Base-by-base conservation (phyloP, 257 asterid species). In the Petunia axillaris region DNA sequence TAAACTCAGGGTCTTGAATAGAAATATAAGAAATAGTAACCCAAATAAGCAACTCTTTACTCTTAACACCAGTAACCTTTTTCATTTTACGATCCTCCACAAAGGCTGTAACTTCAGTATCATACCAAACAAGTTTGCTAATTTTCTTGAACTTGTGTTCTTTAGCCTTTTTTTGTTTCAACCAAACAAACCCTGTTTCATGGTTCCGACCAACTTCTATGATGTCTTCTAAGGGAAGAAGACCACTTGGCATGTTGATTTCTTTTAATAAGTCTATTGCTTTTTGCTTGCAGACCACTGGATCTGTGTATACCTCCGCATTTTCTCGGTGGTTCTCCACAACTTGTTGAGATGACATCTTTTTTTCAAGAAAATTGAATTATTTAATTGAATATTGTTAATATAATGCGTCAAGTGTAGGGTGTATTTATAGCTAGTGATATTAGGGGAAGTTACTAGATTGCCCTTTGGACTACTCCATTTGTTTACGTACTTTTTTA, bases 21-120 rank as follows among this genome's bases (percentile, higher is more conserved):
- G 87, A 87, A 36, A 91, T 92, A 77, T 91, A 89, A 13, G 86
- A 78, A 55, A 92, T 68, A 0, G 93, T 85, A 74, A 93, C 41
- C 97, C 98, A 93, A 78, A 93, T 66, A 79, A 92, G 89, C 58
- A 93, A 41, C 87, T 92, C 98, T 92, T 91, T 93, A 83, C 93
- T 87, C 87, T 91, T 90, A n/a, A 93, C 96, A 4, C 98, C 98
- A 0, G 90, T 92, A 53, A 93, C 79, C 67, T 83, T 86, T 83
- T 85, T 90, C 98, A 94, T 94, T 86, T 85, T 81, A 37, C 89
- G 91, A 60, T 92, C 88, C 85, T 91, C 90, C 43, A 93, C 90
- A 16, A 89, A 86, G 62, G 91, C 92, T 77, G 97, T 90, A 57
- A 94, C 92, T 79, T 83, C 92, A 8, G 88, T 84, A 62, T 93